phyloP scores from a whole-genome alignment of 305 asterid species.

The Rubia tinctorum region DNA sequence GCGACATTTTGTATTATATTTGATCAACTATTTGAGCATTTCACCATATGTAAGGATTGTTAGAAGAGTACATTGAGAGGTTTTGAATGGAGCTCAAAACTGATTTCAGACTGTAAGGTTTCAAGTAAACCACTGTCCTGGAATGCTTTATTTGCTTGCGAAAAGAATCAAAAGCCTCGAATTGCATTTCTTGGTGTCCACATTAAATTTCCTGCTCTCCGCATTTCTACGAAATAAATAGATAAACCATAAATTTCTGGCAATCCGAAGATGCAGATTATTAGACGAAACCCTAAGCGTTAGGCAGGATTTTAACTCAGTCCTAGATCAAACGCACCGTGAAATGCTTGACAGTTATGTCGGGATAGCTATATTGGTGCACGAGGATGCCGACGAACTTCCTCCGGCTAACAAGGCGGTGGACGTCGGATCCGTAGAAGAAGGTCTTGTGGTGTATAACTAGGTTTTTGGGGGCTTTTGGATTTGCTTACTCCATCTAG shows the following conservation, averaged over 20 bases:
- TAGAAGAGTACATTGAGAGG: slow-evolving; percentile 50
- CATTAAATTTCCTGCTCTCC: slow-evolving; percentile 7
- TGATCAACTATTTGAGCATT: background rate
- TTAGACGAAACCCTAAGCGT: too few species aligned
- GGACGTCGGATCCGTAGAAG: slow-evolving; percentile 20
- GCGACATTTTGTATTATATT: background rate
- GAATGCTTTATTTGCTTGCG: slow-evolving; percentile 43
- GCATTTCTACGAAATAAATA: background rate
- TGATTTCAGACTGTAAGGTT: slow-evolving; percentile 71
- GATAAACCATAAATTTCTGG: background rate
- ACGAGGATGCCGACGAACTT: slow-evolving; percentile 33
- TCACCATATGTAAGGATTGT: too few species aligned
- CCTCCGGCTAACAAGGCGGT: slow-evolving; percentile 32
- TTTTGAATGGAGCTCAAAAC: slow-evolving; percentile 55
- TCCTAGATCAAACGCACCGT: slow-evolving; percentile 30
- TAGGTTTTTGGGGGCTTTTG: slow-evolving; percentile 15
- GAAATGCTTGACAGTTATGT: slow-evolving; percentile 34
- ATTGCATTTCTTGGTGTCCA: slow-evolving; percentile 41
- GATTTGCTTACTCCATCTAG: too few species aligned
- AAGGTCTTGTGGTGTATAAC: slow-evolving; percentile 14
- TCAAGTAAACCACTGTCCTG: slow-evolving; percentile 63
- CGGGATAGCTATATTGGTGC: slow-evolving; percentile 40
- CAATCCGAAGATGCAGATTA: background rate
- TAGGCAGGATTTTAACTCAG: too few species aligned
- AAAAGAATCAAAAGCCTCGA: slow-evolving; percentile 35